Percentiles rank a stretch among this genome's conserved stretches.
phyloP scores from a whole-genome alignment of 169 alveolate species.

The Plasmodium gonderi region DNA sequence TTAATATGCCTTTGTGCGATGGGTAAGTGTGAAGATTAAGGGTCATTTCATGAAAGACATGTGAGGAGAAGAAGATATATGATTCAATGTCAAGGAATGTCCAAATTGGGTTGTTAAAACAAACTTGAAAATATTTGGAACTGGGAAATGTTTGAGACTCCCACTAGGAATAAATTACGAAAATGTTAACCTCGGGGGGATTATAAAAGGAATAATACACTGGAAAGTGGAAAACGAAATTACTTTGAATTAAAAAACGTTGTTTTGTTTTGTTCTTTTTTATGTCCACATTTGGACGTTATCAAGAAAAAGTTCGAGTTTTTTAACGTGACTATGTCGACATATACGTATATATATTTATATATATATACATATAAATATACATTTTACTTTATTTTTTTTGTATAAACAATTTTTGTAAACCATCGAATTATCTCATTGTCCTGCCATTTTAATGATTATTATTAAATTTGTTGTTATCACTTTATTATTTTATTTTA shows the following conservation, averaged over 20 bases:
- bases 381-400: background rate
- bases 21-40: background rate
- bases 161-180: background rate
- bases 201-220: background rate
- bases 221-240: background rate
- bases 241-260: background rate
- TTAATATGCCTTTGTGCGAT: conserved; percentile 68
- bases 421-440: background rate
- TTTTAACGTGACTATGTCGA: background rate
- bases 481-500: conserved; percentile 10
- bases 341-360: background rate
- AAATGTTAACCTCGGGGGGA: background rate
- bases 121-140: background rate
- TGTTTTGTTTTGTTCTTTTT: background rate
- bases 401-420: background rate
- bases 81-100: background rate
- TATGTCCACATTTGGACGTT: too few relatives aligned
- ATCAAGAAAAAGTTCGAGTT: background rate
- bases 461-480: background rate
- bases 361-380: background rate
- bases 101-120: background rate
- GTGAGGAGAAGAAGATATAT: too few relatives aligned
- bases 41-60: background rate
- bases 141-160: background rate
- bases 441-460: background rate